These are phyloP conservation scores for Brassica hybrid DNA, from an alignment of 441 rosid genomes.

Conservation along the genomic window DNA sequence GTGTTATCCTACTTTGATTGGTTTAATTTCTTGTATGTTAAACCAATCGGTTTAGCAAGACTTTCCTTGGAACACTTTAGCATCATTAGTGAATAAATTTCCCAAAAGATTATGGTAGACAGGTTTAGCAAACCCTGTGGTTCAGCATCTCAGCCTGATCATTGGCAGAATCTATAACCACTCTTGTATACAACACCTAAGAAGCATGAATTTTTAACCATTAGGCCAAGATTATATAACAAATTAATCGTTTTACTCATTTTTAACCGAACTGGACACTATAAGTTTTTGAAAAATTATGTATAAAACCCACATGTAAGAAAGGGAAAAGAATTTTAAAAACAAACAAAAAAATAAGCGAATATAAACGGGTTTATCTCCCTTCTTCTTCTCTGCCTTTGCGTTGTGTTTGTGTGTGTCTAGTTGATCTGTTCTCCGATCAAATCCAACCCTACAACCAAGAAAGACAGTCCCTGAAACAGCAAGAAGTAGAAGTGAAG, in stretches of 20 bases:
- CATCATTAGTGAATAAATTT: background rate
- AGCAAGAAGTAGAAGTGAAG: conserved; percentile 92
- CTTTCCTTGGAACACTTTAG: background rate
- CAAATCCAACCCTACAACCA: conserved; percentile 88
- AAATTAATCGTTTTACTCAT: too few relatives aligned
- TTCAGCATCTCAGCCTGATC: background rate
- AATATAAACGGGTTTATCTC: conserved; percentile 31
- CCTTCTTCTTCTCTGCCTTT: conserved; percentile 22
- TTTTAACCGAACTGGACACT: too few relatives aligned
- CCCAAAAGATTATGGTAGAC: too few relatives aligned
- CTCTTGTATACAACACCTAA: too few relatives aligned
- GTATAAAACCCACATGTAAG: too few relatives aligned
- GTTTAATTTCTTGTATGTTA: too few relatives aligned
- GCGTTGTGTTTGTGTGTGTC: background rate
- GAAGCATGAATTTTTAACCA: too few relatives aligned
- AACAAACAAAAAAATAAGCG: conserved; percentile 36
- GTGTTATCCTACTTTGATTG: too few relatives aligned
- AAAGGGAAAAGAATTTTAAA: background rate
- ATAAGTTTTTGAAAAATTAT: too few relatives aligned
- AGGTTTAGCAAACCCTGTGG: too few relatives aligned
- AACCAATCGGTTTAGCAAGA: background rate
- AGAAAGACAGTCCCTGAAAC: conserved; percentile 87
- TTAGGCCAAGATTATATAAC: too few relatives aligned
- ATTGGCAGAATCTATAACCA: too few relatives aligned
- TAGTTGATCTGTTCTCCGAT: conserved; percentile 55